Evolutionary conservation across 805 yeast species (phyloP).

Genomic region (Torulaspora franciscae): DNA sequence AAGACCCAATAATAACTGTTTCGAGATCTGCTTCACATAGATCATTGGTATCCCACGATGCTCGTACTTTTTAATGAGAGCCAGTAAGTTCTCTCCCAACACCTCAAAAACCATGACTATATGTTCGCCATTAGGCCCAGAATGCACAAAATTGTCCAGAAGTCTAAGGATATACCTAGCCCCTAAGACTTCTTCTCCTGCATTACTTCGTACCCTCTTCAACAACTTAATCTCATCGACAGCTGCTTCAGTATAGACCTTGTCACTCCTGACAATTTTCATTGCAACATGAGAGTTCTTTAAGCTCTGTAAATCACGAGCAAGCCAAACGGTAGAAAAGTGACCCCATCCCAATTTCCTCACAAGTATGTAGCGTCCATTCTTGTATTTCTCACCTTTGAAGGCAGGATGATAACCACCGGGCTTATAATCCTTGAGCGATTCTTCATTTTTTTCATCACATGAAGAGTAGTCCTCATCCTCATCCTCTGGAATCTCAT

Average conservation of each 20-base stretch:
- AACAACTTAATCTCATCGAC: slow-evolving; percentile 84
- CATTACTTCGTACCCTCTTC: slow-evolving; percentile 50
- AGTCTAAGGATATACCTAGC: slow-evolving; percentile 74
- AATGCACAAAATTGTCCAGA: slow-evolving; percentile 77
- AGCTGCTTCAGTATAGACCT: slow-evolving; percentile 89
- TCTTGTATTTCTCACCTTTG: slow-evolving; percentile 79
- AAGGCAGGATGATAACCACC: slow-evolving; percentile 97
- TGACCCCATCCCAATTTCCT: slow-evolving; percentile 99
- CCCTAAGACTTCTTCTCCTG: slow-evolving; percentile 58
- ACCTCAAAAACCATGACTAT: slow-evolving; percentile 97
- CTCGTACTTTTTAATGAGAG: slow-evolving; percentile 70
- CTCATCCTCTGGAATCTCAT: slow-evolving; percentile 26
- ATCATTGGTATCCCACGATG: slow-evolving; percentile 75
- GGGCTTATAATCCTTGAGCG: slow-evolving; percentile 71
- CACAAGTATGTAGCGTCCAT: slow-evolving; percentile 69
- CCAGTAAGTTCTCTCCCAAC: slow-evolving; percentile 85
- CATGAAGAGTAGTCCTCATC: slow-evolving; percentile 39
- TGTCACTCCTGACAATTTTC: slow-evolving; percentile 88
- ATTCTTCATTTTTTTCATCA: slow-evolving; percentile 68
- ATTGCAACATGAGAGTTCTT: slow-evolving; percentile 74
- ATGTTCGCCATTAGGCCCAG: slow-evolving; percentile 89
- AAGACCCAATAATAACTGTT: slow-evolving; percentile 67
- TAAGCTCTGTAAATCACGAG: slow-evolving; percentile 49
- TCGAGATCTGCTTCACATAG: slow-evolving; percentile 75
- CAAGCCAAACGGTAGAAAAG: slow-evolving; percentile 93